phyloP scores from a whole-genome alignment of 768 basidiomycete genomes.

The Botryobasidium botryosum region DNA sequence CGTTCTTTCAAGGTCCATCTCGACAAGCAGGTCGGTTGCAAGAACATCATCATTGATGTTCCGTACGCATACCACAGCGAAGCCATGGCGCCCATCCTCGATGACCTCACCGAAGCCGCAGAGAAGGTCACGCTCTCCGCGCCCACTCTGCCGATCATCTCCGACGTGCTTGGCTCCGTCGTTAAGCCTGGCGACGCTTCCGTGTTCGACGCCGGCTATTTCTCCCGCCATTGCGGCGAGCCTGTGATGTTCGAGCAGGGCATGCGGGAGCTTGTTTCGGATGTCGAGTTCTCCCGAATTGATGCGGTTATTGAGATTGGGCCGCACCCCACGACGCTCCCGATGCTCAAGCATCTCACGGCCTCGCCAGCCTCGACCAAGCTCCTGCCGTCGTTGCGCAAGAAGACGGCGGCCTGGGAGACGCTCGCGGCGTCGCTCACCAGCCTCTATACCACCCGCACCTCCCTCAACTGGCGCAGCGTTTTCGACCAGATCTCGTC shows the following conservation, averaged over 20 bases:
- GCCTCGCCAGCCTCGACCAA: constrained; percentile 18
- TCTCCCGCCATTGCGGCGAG: constrained; percentile 38
- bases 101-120: too few species aligned
- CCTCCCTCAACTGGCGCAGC: constrained; percentile 29
- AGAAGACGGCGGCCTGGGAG: too few species aligned
- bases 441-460: constrained; percentile 35
- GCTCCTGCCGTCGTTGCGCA: too few species aligned
- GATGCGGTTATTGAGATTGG: constrained; percentile 51
- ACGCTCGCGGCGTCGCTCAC: too few species aligned
- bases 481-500: constrained; percentile 28
- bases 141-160: constrained; percentile 43
- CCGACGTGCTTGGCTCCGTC: constrained; percentile 39
- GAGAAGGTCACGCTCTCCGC: constrained; percentile 33
- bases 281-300: too few species aligned
- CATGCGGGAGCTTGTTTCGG: constrained; percentile 26
- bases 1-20: too few species aligned
- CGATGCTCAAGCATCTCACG: constrained; percentile 30
- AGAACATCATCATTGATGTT: too few species aligned
- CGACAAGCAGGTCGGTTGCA: too few species aligned
- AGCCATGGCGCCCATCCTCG: too few species aligned
- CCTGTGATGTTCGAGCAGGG: constrained; percentile 41
- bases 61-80: too few species aligned
- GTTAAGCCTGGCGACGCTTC: constrained; percentile 34
- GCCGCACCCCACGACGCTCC: constrained; percentile 39
- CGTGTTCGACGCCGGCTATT: constrained; percentile 37